phyloP scores from a whole-genome alignment of 1,284 basidiomycete genomes.

The Cryptococcus hybrid region DNA sequence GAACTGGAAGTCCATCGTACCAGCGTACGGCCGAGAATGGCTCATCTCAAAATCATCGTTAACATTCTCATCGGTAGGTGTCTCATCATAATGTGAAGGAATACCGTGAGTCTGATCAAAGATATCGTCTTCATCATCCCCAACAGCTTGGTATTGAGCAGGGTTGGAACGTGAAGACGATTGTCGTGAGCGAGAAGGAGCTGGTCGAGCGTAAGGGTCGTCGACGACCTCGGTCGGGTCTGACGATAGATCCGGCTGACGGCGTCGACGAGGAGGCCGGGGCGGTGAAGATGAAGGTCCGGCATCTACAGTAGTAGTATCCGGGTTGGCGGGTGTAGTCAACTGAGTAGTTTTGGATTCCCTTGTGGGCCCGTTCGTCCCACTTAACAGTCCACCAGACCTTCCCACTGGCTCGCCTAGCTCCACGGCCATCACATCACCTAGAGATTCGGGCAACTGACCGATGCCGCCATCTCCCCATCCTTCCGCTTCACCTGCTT shows the following conservation, averaged over 20 bases:
- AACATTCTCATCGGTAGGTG: slow-evolving; percentile 6
- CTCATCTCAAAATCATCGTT: slow-evolving; percentile 11
- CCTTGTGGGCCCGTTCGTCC: slow-evolving; percentile 4
- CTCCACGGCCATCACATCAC: slow-evolving; percentile 41
- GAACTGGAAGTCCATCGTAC: slow-evolving; percentile 38
- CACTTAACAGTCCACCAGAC: slow-evolving; percentile 10
- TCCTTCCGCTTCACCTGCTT: slow-evolving; percentile 32
- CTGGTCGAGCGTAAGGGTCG: slow-evolving; percentile 11
- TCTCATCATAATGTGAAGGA: slow-evolving; percentile 22
- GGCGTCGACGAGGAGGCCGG: slow-evolving; percentile 12
- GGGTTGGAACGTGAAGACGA: slow-evolving; percentile 10
- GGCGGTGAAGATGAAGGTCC: slow-evolving; percentile 12
- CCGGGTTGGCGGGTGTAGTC: background rate
- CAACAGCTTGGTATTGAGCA: background rate
- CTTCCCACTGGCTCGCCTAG: slow-evolving; percentile 40
- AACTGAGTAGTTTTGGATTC: slow-evolving; percentile 13
- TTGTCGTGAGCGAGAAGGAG: slow-evolving; percentile 12
- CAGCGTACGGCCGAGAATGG: slow-evolving; percentile 14
- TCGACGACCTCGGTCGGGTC: slow-evolving; percentile 2
- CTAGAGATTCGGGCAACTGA: slow-evolving; percentile 40
- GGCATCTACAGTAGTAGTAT: background rate
- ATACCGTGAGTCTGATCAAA: slow-evolving; percentile 16
- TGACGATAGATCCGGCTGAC: slow-evolving; percentile 20
- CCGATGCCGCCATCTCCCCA: slow-evolving; percentile 45
- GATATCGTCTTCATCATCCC: slow-evolving; percentile 5